Base-by-base conservation (phyloP, 1,284 basidiomycete species). In the Pyrrhoderma noxium region DNA sequence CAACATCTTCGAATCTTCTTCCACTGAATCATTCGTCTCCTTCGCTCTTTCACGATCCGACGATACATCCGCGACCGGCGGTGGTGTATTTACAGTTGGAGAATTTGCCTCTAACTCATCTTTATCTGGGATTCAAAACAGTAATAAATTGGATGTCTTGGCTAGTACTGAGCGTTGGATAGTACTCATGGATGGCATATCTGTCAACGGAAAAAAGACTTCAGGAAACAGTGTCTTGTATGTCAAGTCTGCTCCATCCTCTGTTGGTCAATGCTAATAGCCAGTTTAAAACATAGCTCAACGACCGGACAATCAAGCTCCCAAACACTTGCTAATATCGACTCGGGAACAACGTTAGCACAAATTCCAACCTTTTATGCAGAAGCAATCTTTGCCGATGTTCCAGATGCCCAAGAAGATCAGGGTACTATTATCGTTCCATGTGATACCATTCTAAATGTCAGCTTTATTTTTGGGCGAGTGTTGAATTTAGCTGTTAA, bases 381-480 rank as follows among this genome's bases (percentile, higher is more conserved):
- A 5, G 50, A 52, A 22, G 50, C 50, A 22, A 52, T 52, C 22
- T 52, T 39, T 31, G 35, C 22, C 44, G 22, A 35, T 3, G 36
- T 47, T 25, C 43, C 44, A 8, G 50, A 42, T 22, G 44, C 49
- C 13, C n/a, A n/a, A 23, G 25, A 35, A 36, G 21, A 14, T 8
- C n/a, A 14, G 19, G 42, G 41, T 4, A 19, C 27, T 1, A 40
- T 46, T 19, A 22, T 38, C 18, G 45, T 52, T 16, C 50, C 50
- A 14, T 52, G 50, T 35, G 45, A 52, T 16, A 37, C 50, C 9
- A 52, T 23, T 25, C 8, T 52, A 4, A 47, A 52, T 23, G 44
- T 52, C n/a, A 52, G 50, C 35, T 52, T 52, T 22, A 16, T 47
- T 3, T 52, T 52, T 37, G 45, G 50, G 50, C 40, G n/a, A n/a